Percentiles rank a stretch among this genome's conserved stretches.
Conservation (phyloP, 2,329 filamentous ascomycete genomes). For the Raffaelea ambrosiae region DNA sequence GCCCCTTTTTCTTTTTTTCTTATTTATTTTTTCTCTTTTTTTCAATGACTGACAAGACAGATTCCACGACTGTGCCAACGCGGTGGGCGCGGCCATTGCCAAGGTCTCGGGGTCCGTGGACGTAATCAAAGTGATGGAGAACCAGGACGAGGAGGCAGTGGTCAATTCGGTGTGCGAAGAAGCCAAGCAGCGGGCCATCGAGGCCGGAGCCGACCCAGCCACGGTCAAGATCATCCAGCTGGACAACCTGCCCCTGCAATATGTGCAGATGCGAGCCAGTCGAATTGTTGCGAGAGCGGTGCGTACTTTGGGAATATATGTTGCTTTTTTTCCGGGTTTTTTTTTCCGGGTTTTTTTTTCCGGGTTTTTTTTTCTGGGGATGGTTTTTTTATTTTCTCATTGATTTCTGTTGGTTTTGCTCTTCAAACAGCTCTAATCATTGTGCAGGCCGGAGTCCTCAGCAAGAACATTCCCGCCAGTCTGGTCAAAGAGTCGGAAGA, state of each 20-base stretch:
- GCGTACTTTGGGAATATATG: too few relatives aligned
- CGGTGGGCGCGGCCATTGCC: slow-evolving; percentile 55
- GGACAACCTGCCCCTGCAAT: slow-evolving; percentile 45
- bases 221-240: slow-evolving; percentile 41
- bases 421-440: background rate
- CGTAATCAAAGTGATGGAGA: slow-evolving; percentile 31
- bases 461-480: background rate
- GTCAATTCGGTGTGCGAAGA: slow-evolving; percentile 21
- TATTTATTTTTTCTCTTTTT: slow-evolving; percentile 45
- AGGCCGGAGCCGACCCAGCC: slow-evolving; percentile 32
- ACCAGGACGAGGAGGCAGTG: slow-evolving; percentile 26
- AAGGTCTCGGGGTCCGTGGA: slow-evolving; percentile 46
- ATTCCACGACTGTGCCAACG: slow-evolving; percentile 55
- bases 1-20: too few relatives aligned
- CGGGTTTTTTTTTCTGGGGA: too few relatives aligned
- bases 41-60: slow-evolving; percentile 29
- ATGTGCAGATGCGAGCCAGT: slow-evolving; percentile 22
- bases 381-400: too few relatives aligned
- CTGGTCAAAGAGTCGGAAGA: background rate
- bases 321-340: too few relatives aligned
- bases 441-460: background rate
- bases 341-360: background rate
- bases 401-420: too few relatives aligned
- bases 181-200: slow-evolving; percentile 34
- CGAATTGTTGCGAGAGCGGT: too few relatives aligned